Base-by-base conservation (phyloP, 1,139 yeast species). In the Pichia sp. region DNA sequence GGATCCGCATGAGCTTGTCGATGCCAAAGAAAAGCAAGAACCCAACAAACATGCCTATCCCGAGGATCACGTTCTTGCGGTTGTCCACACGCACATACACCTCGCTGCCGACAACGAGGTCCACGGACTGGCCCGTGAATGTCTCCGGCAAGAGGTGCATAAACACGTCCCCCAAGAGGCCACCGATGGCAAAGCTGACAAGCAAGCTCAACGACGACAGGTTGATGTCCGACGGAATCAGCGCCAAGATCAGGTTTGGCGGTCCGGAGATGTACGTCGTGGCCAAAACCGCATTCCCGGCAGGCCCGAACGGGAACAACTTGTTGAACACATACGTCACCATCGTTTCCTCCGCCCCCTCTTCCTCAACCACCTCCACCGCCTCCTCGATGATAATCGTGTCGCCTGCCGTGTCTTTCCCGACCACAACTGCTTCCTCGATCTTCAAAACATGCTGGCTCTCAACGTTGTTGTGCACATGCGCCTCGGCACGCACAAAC, bases 171-270 rank as follows among this genome's bases (percentile, higher is more conserved):
- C 90, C 90, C 34, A 85, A 67, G 37, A 84, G 68, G 2, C 88
- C 85, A 43, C 91, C 91, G 45, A 81, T 74, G 18, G 90, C 89
- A 68, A 84, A 83, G 44, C 86, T 73, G 2, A 83, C 85, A 52
- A 83, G 65, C 31, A 76, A 63, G 16, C 79, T 72, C 39, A 82
- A 67, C 42, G 74, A 65, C 3, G 74, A 66, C 3, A 80, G 76
- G 52, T 76, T 70, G 48, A 79, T 76, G 18, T 69, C 59, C 1
- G 73, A 63, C 2, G 87, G 87, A 44, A 81, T 73, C 54, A 76
- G 63, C 0, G 77, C 76, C 25, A 83, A 67, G 31, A 82, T 65
- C 42, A 80, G 58, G 60, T 79, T 80, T 36, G 90, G 87, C 6
- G 85, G 77, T 0, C 85, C 79, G 6, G 86, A 80, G 43, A 83